Conservation (phyloP, 1,284 basidiomycete genomes). For the Lentinus polychrous region DNA sequence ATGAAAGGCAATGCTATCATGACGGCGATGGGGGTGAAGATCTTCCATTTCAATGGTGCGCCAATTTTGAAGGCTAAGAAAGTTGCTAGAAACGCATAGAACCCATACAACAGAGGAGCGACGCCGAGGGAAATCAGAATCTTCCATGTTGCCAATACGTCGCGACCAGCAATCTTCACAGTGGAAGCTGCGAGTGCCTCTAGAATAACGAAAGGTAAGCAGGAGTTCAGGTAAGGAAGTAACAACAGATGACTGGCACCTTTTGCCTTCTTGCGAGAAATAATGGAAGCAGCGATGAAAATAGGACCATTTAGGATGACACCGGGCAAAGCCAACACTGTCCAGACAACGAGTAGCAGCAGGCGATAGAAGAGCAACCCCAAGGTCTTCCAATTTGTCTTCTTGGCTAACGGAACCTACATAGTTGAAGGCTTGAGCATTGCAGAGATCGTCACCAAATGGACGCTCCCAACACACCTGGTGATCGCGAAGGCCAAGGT, state of each 20-base stretch:
- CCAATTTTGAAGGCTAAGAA: constrained; percentile 68
- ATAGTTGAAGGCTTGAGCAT: constrained; percentile 4
- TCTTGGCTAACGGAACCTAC: constrained; percentile 77
- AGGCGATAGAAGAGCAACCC: constrained; percentile 84
- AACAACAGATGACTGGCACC: constrained; percentile 36
- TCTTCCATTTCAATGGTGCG: constrained; percentile 54
- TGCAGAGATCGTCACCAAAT: not conserved
- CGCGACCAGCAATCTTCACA: constrained; percentile 92
- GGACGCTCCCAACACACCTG: constrained; percentile 76
- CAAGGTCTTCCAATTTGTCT: constrained; percentile 82
- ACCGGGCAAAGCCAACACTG: constrained; percentile 85
- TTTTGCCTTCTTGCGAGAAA: constrained; percentile 89
- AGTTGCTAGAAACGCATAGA: constrained; percentile 82
- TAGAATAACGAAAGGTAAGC: constrained; percentile 26
- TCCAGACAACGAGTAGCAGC: constrained; percentile 80
- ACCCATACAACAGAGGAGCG: constrained; percentile 81
- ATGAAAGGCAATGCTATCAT: constrained; percentile 79
- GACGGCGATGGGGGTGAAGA: constrained; percentile 80
- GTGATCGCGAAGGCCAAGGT: constrained; percentile 96
- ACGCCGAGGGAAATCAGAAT: constrained; percentile 91
- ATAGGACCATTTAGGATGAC: constrained; percentile 95
- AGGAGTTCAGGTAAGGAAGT: not conserved
- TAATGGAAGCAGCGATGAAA: constrained; percentile 87
- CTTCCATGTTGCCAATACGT: constrained; percentile 98
- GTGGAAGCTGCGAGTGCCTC: constrained; percentile 95